Percentiles rank a stretch among this genome's conserved stretches.
phyloP scores from a whole-genome alignment of 2,329 filamentous ascomycete genomes.

The Hymenoscyphus occultus region DNA sequence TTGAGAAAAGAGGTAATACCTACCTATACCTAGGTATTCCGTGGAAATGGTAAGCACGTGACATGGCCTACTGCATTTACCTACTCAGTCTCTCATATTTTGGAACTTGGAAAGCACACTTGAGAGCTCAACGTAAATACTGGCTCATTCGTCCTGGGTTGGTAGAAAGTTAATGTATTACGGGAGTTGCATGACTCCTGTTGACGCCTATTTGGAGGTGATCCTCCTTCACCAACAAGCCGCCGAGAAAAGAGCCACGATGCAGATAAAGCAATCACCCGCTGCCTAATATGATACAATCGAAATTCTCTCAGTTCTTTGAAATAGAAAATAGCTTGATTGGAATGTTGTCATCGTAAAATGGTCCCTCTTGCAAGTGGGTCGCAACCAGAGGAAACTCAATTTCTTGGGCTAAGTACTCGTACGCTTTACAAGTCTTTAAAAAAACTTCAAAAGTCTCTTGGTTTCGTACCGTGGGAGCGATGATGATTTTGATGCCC shows the following conservation, averaged over 20 bases:
- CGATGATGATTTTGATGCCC: conserved; percentile 58
- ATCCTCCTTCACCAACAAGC: neutral
- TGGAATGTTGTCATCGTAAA: conserved; percentile 58
- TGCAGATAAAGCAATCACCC: neutral
- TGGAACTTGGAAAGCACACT: too few relatives aligned
- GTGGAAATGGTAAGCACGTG: too few relatives aligned
- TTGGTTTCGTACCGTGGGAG: conserved; percentile 68
- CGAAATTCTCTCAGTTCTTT: conserved; percentile 11
- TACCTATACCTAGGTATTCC: too few relatives aligned
- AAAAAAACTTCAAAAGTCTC: conserved; percentile 66
- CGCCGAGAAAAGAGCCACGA: neutral
- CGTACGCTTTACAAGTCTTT: conserved; percentile 46
- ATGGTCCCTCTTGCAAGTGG: conserved; percentile 56
- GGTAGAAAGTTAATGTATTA: too few relatives aligned
- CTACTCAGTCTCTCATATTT: too few relatives aligned
- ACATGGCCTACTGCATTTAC: too few relatives aligned
- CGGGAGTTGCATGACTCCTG: too few relatives aligned
- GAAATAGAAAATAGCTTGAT: conserved; percentile 54
- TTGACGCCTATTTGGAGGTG: too few relatives aligned
- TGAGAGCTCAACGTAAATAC: too few relatives aligned
- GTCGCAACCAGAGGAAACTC: conserved; percentile 41
- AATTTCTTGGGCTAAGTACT: conserved; percentile 44
- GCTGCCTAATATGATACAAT: neutral
- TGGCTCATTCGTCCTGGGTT: too few relatives aligned
- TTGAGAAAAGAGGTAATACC: too few relatives aligned